phyloP scores from a whole-genome alignment of 768 basidiomycete genomes.

The Tubosaeta sp. region DNA sequence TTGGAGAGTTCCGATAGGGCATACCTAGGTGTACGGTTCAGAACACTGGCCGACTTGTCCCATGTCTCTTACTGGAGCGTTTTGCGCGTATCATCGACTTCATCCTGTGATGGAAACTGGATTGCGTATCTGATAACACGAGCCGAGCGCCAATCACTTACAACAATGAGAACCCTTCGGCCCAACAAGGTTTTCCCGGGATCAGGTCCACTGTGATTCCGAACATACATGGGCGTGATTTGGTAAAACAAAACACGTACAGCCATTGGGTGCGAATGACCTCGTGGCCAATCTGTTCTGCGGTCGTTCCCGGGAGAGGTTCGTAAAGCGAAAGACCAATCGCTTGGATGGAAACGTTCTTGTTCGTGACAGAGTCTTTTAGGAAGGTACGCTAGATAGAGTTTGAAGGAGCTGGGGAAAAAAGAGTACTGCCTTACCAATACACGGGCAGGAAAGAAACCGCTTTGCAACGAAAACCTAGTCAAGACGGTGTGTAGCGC shows the following conservation, averaged over 20 bases:
- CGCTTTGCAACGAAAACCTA: slow-evolving; percentile 42
- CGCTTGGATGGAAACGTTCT: slow-evolving; percentile 88
- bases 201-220: slow-evolving; percentile 51
- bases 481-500: slow-evolving; percentile 11
- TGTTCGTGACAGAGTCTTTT: slow-evolving; percentile 62
- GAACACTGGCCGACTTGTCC: slow-evolving; percentile 1
- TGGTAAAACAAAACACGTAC: slow-evolving; percentile 40
- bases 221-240: not conserved
- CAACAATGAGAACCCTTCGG: slow-evolving; percentile 76
- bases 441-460: slow-evolving; percentile 94
- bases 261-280: slow-evolving; percentile 97
- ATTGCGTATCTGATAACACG: slow-evolving; percentile 12
- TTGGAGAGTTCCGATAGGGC: slow-evolving; percentile 85
- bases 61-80: slow-evolving; percentile 69
- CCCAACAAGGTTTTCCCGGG: slow-evolving; percentile 72
- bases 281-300: slow-evolving; percentile 72
- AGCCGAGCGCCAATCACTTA: slow-evolving; percentile 34
- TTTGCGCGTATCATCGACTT: slow-evolving; percentile 85
- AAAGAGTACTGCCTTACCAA: slow-evolving; percentile 44
- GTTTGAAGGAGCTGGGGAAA: not conserved
- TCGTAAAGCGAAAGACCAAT: slow-evolving; percentile 97
- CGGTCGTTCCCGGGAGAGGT: slow-evolving; percentile 69
- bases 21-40: slow-evolving; percentile 50
- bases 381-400: slow-evolving; percentile 72
- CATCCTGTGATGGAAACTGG: slow-evolving; percentile 49